Base-by-base conservation (phyloP, 2,329 filamentous ascomycete genomes). In the Ophiognomonia clavigignenti-juglandacearum region DNA sequence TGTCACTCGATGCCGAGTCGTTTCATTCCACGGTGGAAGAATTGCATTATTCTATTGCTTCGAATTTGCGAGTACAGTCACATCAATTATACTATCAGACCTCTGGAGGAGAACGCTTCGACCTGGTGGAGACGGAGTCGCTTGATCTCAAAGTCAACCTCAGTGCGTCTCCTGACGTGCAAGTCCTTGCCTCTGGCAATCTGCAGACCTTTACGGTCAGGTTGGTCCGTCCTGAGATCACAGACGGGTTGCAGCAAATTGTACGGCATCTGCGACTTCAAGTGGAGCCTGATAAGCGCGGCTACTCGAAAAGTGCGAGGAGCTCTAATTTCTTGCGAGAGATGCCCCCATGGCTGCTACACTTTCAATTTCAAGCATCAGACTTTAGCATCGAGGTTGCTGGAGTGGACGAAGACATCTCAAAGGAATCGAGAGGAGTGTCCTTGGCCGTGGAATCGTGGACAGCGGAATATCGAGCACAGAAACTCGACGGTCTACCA, bases 61-160 rank as follows among this genome's bases (percentile, higher is more conserved):
- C 90, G 1, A 86, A 87, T 4, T 82, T 95, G 61, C 79, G 93
- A 38, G 72, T 97, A 48, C 85, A 92, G 53, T 87, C 88, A 1
- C 90, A 96, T 61, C 81, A 89, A 54, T 75, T 98, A 1, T 98
- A 97, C 64, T 98, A 98, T 61, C 95, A 96, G 61, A 96, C 90
- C 1, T 84, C 86, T 19, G 80, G 82, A 9, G 87, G 90, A 5
- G 81, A 83, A 50, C 85, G 89, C 43, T 92, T 96, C 59, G 89
- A 96, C 58, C 74, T 98, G 6, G 77, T 97, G 3, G 82, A 90
- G 29, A 95, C 86, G 0, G 92, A 98, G 59, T 86, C 84, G 2
- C 79, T 96, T 48, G 93, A 98, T 59, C 65, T 96, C 47, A 96
- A 92, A 59, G 70, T 88, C 1, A 86, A 96, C 59, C 70, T 97